Base-by-base conservation (phyloP, 1,284 basidiomycete genomes). In the Cronartium quercuum region DNA sequence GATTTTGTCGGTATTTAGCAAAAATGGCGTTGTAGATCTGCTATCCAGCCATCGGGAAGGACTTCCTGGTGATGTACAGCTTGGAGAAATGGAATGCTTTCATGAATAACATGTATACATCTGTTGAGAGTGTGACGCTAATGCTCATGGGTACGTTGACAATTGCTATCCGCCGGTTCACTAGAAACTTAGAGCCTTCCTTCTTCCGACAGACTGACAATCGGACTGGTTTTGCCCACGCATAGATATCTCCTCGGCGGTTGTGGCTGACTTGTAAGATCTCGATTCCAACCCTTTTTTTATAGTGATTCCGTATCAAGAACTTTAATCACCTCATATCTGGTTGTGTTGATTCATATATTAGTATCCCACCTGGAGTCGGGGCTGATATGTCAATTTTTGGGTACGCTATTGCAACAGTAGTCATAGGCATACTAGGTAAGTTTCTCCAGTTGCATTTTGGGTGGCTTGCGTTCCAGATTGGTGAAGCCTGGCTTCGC, bases 51-150 rank as follows among this genome's bases (percentile, higher is more conserved):
- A 66, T 73, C 35, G 70, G 70, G n/a, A 73, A 55, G 47, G 63
- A 73, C 38, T 73, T 65, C 40, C 24, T 73, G n/a, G 40, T 73
- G 34, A 55, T 73, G 38, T 73, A 73, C 44, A 34, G 62, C 42
- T 29, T 66, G 51, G 61, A 73, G 24, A 61, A 73, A 41, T 73
- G 70, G 70, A 73, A 73, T 41, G 66, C 63, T 34, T 73, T 57
- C 47, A 73, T 73, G 70, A 73, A 73, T 65, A 18, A 47, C 24
- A 42, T 73, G 24, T 73, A 73, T 66, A 42, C 21, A 13, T 47
- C 62, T 18, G 51, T 73, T 37, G 34, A 29, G 12, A 73, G 34
- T 40, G 37, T 58, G n/a, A 73, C 55, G 34, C 44, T 66, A 29
- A 73, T 73, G 68, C 64, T 70, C 42, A 62, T 60, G 47, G 68